Evolutionary conservation across 768 basidiomycete species (phyloP).

Genomic region (Suillus fuscotomentosus): DNA sequence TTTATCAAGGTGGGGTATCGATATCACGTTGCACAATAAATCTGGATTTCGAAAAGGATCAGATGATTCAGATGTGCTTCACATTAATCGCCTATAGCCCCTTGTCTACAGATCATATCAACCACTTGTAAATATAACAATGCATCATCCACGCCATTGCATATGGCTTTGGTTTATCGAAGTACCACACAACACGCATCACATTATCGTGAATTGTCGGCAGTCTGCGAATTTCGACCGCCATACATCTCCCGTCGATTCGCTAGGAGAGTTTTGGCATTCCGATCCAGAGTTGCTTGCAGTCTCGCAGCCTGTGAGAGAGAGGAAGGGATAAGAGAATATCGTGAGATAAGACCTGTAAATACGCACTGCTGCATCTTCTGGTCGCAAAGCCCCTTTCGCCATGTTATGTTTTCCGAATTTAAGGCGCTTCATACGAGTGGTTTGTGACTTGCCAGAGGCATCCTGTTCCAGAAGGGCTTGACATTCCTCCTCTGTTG

Average conservation of each 20-base stretch:
- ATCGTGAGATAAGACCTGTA: neutral
- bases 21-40: no score
- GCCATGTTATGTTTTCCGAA: conserved; percentile 87
- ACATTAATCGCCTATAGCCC: neutral
- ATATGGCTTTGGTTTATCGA: conserved; percentile 16
- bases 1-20: neutral
- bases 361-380: conserved; percentile 73
- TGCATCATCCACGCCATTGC: conserved; percentile 15
- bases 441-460: conserved; percentile 32
- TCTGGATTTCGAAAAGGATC: no score
- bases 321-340: neutral
- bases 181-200: conserved; percentile 9
- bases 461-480: conserved; percentile 49
- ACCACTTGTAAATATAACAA: conserved; percentile 17
- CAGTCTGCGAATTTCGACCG: conserved; percentile 17
- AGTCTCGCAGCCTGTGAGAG: conserved; percentile 62
- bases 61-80: no score
- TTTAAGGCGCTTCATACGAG: conserved; percentile 51
- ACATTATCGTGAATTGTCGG: conserved; percentile 15
- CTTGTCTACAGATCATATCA: neutral
- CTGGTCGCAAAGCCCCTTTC: conserved; percentile 77
- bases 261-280: conserved; percentile 30
- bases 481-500: conserved; percentile 72
- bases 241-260: conserved; percentile 24
- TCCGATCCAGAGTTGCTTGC: conserved; percentile 58